These are phyloP conservation scores for Phytopythium cucurbitacearum DNA, from an alignment of 352 stramenopile species.

Conservation along the genomic window DNA sequence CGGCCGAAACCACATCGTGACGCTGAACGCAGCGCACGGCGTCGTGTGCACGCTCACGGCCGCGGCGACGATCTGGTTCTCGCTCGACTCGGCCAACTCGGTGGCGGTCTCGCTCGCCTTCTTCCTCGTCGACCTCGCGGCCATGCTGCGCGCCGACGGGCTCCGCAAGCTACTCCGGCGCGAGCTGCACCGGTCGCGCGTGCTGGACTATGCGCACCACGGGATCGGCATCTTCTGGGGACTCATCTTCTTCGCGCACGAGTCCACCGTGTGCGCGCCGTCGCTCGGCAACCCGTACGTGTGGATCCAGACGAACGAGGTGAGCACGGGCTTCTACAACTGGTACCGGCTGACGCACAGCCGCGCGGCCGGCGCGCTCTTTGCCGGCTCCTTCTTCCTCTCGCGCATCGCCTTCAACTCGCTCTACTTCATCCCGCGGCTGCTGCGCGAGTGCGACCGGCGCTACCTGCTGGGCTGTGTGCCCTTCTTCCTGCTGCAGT, in stretches of 20 bases:
- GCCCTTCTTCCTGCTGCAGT: slow-evolving; percentile 72
- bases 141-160: slow-evolving; percentile 53
- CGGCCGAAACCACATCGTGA: slow-evolving; percentile 61
- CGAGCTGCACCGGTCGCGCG: slow-evolving; percentile 34
- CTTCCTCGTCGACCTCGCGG: slow-evolving; percentile 67
- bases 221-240: slow-evolving; percentile 64
- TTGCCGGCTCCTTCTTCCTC: slow-evolving; percentile 59
- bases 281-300: slow-evolving; percentile 68
- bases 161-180: slow-evolving; percentile 21
- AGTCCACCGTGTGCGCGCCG: slow-evolving; percentile 42
- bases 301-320: slow-evolving; percentile 82
- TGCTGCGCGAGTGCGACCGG: slow-evolving; percentile 35
- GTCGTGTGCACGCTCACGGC: slow-evolving; percentile 54
- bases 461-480: slow-evolving; percentile 49
- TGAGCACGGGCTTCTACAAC: slow-evolving; percentile 81
- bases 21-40: slow-evolving; percentile 64
- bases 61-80: slow-evolving; percentile 32
- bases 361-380: slow-evolving; percentile 44
- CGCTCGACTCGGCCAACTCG: slow-evolving; percentile 47
- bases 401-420: slow-evolving; percentile 72
- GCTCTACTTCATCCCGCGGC: slow-evolving; percentile 50
- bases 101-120: slow-evolving; percentile 57
- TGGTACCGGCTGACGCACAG: slow-evolving; percentile 72
- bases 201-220: slow-evolving; percentile 77
- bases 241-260: slow-evolving; percentile 50